Base-by-base conservation (phyloP, 495 filamentous ascomycete genomes). In the Podospora australis region DNA sequence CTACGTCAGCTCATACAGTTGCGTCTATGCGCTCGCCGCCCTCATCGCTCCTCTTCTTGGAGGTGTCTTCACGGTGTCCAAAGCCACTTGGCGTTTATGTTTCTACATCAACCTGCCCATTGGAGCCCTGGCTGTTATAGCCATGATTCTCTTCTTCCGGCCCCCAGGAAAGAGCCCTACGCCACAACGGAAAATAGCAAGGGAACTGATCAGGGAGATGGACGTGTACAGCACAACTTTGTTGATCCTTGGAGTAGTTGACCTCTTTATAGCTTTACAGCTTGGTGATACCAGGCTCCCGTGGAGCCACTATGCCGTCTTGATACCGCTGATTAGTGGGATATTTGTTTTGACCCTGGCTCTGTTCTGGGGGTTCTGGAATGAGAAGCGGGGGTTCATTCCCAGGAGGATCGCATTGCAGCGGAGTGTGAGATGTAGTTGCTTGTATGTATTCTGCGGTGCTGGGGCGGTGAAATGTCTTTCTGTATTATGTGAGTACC, bases 361-460 rank as follows among this genome's bases (percentile, higher is more conserved):
- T n/a, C n/a, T n/a, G n/a, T 81, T 11, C 67, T 74, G 38, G 73
- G 63, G 2, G 28, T 17, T 49, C 49, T 56, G 40, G 38, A 39
- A 39, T 29, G 22, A 30, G 9, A 39, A 44, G 5, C 79, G 72
- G 0, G 78, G 70, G 46, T 83, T 56, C 0, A 66, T 78, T 0
- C 77, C 72, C 6, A 75, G 75, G 4, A 71, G 80, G 3, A 68
- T 90, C 52, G 36, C 74, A 28, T 75, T 69, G 24, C 78, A 89
- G 50, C 78, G 85, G 8, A 82, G 68, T 39, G 71, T 90, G 14
- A 70, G 71, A 39, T 70, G 63, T 10, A 63, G 69, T n/a, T 54
- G 66, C 0, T 62, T 70, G 50, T 82, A 76, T 57, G 45, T 63
- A 9, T 65, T 77, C 46, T 70, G 67, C 41, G 50, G 78, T 14